Percentiles rank a stretch among this genome's conserved stretches.
Evolutionary conservation across 2,329 filamentous ascomycete genomes (phyloP).

Genomic region (Zasmidium cellare): DNA sequence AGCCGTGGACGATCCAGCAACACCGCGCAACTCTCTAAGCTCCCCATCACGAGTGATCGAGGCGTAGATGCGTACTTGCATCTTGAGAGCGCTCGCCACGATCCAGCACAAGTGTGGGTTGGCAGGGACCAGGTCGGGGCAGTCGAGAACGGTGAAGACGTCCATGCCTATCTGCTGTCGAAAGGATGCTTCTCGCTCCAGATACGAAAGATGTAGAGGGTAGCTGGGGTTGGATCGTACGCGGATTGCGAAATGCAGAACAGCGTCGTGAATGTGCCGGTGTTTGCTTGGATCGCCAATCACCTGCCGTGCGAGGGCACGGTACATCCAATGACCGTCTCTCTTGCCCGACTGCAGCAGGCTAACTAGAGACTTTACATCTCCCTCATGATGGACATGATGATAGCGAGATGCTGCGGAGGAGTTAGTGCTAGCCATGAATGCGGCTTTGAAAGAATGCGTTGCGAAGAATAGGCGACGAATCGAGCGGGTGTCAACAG

Average conservation of each 20-base stretch:
- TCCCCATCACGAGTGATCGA: not conserved
- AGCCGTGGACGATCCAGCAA: not conserved
- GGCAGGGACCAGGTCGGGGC: not conserved
- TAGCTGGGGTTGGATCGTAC: slow-evolving; percentile 1
- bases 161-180: not conserved
- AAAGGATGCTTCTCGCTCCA: not conserved
- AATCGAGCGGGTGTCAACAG: too few species aligned
- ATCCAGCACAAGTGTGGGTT: not conserved
- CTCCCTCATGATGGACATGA: too few species aligned
- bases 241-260: not conserved
- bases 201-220: not conserved
- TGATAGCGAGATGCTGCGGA: too few species aligned
- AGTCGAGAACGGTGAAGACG: slow-evolving; percentile 1
- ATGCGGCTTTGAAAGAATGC: too few species aligned
- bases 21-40: not conserved
- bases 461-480: too few species aligned
- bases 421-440: too few species aligned
- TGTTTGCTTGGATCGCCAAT: not conserved
- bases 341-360: too few species aligned
- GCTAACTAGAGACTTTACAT: too few species aligned
- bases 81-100: not conserved
- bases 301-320: not conserved
- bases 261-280: not conserved
- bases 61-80: not conserved
- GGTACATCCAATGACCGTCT: slow-evolving; percentile 2